These are phyloP conservation scores for Iris pallida DNA, from an alignment of 116 monocot genomes.

Conservation along the genomic window DNA sequence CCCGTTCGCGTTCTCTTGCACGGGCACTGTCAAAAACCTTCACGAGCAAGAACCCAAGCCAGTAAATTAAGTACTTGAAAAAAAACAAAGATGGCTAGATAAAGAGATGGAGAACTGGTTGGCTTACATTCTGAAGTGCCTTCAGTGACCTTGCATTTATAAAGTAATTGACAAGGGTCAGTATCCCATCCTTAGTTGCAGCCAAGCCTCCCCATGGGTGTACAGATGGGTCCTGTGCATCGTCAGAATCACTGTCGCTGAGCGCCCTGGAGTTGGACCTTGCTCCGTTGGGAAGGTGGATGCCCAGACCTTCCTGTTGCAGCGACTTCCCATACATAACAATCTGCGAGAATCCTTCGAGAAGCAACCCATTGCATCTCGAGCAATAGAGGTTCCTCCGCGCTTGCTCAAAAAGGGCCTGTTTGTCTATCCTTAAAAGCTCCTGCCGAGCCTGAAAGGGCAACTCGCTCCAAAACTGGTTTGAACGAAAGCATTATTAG, in stretches of 20 bases:
- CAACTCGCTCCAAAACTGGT: slow-evolving; percentile 86
- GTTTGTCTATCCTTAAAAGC: slow-evolving; percentile 86
- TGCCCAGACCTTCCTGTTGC: slow-evolving; percentile 42
- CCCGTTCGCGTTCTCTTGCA: slow-evolving; percentile 81
- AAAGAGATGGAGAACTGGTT: background rate
- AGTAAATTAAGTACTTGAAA: background rate
- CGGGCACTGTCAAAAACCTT: slow-evolving; percentile 91
- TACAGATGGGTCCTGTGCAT: slow-evolving; percentile 56
- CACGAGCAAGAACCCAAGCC: slow-evolving; percentile 1
- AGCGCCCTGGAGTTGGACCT: slow-evolving; percentile 14
- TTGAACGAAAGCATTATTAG: slow-evolving; percentile 7
- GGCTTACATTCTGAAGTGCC: slow-evolving; percentile 71
- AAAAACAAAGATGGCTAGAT: background rate
- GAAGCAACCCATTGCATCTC: slow-evolving; percentile 90
- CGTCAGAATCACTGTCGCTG: slow-evolving; percentile 35
- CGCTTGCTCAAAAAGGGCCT: slow-evolving; percentile 78
- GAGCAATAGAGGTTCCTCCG: slow-evolving; percentile 94
- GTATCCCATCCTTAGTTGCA: slow-evolving; percentile 70
- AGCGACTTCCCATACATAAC: slow-evolving; percentile 75
- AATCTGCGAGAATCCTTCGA: slow-evolving; percentile 83
- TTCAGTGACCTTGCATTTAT: slow-evolving; percentile 48
- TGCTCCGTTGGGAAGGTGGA: slow-evolving; percentile 15
- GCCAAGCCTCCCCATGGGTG: slow-evolving; percentile 97
- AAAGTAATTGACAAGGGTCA: slow-evolving; percentile 81
- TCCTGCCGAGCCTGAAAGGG: slow-evolving; percentile 46